A percentile compares a stretch with the other conserved stretches of the same genome.
Evolutionary conservation across 1,139 yeast species (phyloP).

Genomic region (Pichia norvegensis): DNA sequence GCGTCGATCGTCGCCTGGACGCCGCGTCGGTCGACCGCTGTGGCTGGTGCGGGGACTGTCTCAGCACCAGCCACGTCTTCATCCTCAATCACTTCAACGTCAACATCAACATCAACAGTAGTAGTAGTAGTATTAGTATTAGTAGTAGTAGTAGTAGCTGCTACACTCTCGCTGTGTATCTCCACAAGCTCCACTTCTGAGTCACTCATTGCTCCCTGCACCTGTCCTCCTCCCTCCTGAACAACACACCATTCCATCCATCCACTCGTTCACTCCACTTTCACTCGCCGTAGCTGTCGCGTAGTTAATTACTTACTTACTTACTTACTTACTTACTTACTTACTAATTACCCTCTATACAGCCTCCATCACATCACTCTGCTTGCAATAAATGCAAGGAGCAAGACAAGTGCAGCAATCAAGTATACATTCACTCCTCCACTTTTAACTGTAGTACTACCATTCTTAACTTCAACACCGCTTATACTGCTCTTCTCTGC

Average conservation of each 20-base stretch:
- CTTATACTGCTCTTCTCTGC: background rate
- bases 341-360: background rate
- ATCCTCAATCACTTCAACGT: conserved; percentile 15
- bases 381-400: conserved; percentile 19
- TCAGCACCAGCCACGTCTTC: conserved; percentile 23
- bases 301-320: too few species aligned
- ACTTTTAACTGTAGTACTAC: background rate
- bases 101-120: background rate
- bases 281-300: too few species aligned
- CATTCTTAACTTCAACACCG: background rate
- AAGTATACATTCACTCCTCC: conserved; percentile 14
- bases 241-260: too few species aligned
- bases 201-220: too few species aligned
- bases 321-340: background rate
- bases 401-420: conserved; percentile 18
- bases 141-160: too few species aligned
- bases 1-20: background rate
- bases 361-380: conserved; percentile 3
- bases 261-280: too few species aligned
- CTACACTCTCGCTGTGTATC: background rate
- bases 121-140: too few species aligned
- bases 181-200: background rate
- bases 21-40: background rate
- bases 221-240: too few species aligned
- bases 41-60: background rate